Conservation (phyloP, 83 land plant species). For the Thuja plicata region DNA sequence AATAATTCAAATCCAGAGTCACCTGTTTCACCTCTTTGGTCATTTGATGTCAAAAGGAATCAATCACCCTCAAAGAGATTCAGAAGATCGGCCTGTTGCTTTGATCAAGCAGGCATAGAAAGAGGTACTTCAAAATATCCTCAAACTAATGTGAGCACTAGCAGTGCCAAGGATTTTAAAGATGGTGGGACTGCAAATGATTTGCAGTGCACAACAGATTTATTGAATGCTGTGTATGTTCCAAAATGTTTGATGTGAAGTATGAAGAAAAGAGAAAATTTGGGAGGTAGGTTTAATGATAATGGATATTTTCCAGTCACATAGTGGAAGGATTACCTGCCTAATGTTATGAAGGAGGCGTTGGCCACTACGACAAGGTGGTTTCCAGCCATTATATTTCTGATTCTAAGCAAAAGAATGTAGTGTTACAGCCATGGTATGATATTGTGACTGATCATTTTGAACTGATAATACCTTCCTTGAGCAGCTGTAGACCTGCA, state of each 20-base stretch:
- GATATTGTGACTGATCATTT: too few relatives aligned
- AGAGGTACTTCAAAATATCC: slow-evolving; percentile 25
- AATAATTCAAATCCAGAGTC: slow-evolving; percentile 92
- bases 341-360: too few relatives aligned
- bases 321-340: too few relatives aligned
- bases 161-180: slow-evolving; percentile 40
- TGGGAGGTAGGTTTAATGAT: slow-evolving; percentile 6
- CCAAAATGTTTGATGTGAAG: slow-evolving; percentile 16
- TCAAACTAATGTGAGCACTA: slow-evolving; percentile 40
- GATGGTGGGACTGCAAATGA: slow-evolving; percentile 35
- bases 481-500: too few relatives aligned
- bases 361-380: too few relatives aligned
- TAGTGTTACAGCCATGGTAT: too few relatives aligned
- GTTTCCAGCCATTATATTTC: too few relatives aligned
- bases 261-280: slow-evolving; percentile 13
- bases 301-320: background rate
- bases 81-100: slow-evolving; percentile 65
- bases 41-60: slow-evolving; percentile 94
- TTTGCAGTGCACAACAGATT: slow-evolving; percentile 66
- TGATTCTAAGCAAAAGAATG: too few relatives aligned
- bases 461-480: too few relatives aligned
- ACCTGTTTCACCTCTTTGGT: slow-evolving; percentile 87
- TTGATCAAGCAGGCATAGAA: slow-evolving; percentile 43
- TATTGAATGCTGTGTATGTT: slow-evolving; percentile 23
- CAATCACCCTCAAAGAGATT: slow-evolving; percentile 94